Evolutionary conservation across 2,329 filamentous ascomycete species (phyloP).

Genomic region (Aspergillus sp.): DNA sequence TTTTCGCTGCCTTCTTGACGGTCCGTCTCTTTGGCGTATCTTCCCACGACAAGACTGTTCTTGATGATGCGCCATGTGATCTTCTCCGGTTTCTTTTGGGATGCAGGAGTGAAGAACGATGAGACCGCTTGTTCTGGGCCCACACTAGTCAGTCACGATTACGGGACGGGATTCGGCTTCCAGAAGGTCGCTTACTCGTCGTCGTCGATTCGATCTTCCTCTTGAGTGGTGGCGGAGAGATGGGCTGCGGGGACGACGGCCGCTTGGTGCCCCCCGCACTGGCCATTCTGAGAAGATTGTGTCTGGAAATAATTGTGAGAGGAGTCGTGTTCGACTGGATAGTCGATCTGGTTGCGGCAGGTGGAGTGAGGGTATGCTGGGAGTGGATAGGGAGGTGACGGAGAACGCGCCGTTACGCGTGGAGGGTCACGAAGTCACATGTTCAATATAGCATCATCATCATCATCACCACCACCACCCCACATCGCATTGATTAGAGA

Average conservation of each 20-base stretch:
- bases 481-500: not conserved
- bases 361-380: not conserved
- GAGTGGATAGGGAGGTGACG: slow-evolving; percentile 19
- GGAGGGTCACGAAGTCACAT: slow-evolving; percentile 40
- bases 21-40: slow-evolving; percentile 53
- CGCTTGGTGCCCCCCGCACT: slow-evolving; percentile 33
- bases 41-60: slow-evolving; percentile 73
- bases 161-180: not conserved
- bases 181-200: slow-evolving; percentile 45
- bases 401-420: slow-evolving; percentile 10
- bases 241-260: slow-evolving; percentile 38
- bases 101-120: slow-evolving; percentile 84
- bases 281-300: slow-evolving; percentile 24
- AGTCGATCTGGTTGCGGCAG: not conserved
- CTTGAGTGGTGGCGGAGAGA: slow-evolving; percentile 60
- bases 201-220: slow-evolving; percentile 55
- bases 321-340: not conserved
- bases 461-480: not conserved
- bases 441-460: slow-evolving; percentile 12
- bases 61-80: slow-evolving; percentile 68
- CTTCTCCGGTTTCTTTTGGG: slow-evolving; percentile 77
- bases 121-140: slow-evolving; percentile 57
- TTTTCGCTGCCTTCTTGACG: slow-evolving; percentile 15
- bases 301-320: slow-evolving; percentile 9
- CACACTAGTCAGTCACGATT: not conserved